A percentile compares a stretch with the other conserved stretches of the same genome.
Evolutionary conservation across 1,139 yeast species (phyloP).

Genomic region (Candida glucosophila): DNA sequence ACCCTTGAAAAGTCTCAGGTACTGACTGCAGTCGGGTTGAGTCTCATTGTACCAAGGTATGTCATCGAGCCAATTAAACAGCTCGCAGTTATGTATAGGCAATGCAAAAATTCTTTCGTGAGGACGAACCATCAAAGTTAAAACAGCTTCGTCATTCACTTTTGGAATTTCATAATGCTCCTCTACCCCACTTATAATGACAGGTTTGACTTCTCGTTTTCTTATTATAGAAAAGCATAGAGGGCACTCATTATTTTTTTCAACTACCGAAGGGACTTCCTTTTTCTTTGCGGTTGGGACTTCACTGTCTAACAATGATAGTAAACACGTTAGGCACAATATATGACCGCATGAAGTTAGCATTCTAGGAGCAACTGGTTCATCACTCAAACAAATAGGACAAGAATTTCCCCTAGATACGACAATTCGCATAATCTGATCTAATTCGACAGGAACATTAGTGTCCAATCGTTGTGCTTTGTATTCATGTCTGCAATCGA

Average conservation of each 20-base stretch:
- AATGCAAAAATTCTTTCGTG: slow-evolving; percentile 52
- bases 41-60: slow-evolving; percentile 21
- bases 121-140: slow-evolving; percentile 69
- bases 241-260: slow-evolving; percentile 71
- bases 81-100: slow-evolving; percentile 36
- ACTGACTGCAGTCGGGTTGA: slow-evolving; percentile 13
- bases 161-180: slow-evolving; percentile 55
- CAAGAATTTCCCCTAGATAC: slow-evolving; percentile 73
- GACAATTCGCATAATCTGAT: slow-evolving; percentile 59
- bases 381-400: slow-evolving; percentile 84
- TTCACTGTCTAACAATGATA: slow-evolving; percentile 61
- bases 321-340: slow-evolving; percentile 73
- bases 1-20: slow-evolving; percentile 57
- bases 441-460: slow-evolving; percentile 58
- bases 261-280: slow-evolving; percentile 31
- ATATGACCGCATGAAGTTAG: slow-evolving; percentile 84
- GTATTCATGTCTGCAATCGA: slow-evolving; percentile 53
- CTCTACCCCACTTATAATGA: slow-evolving; percentile 47
- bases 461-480: slow-evolving; percentile 59
- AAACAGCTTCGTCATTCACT: slow-evolving; percentile 47
- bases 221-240: slow-evolving; percentile 66
- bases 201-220: slow-evolving; percentile 59
- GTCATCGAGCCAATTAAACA: slow-evolving; percentile 9
- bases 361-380: slow-evolving; percentile 90
- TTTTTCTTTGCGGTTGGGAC: slow-evolving; percentile 30